Percentiles rank a stretch among this genome's conserved stretches.
phyloP scores from a whole-genome alignment of 108 stramenopile species.

The Epithemia pelagica region DNA sequence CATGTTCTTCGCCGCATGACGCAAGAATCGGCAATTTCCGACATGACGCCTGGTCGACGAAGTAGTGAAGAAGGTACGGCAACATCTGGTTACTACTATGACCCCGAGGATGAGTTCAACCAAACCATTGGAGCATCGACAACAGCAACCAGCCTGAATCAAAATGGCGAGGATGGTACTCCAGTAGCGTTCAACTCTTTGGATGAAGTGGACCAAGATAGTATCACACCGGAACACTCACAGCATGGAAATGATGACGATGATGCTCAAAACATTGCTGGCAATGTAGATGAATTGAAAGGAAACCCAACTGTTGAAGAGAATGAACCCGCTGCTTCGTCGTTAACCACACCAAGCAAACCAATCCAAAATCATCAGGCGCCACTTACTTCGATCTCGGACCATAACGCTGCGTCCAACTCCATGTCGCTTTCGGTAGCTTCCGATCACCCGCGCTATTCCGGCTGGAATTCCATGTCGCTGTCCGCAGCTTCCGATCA shows the following conservation, averaged over 20 bases:
- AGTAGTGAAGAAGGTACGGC: not conserved
- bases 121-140: not conserved
- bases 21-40: not conserved
- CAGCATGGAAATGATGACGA: conserved; percentile 11
- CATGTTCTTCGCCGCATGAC: not conserved
- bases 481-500: not conserved
- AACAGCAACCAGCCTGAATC: not conserved
- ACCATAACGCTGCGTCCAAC: not conserved
- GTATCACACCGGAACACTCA: conserved; percentile 20
- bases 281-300: not conserved
- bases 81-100: not conserved
- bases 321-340: not conserved
- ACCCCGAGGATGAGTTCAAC: not conserved
- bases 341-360: no score
- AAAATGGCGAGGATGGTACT: not conserved
- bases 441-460: not conserved
- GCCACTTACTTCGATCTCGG: not conserved
- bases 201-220: not conserved
- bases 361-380: not conserved
- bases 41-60: not conserved
- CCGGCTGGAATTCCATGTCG: no score
- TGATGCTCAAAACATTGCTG: not conserved
- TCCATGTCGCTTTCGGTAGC: not conserved
- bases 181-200: conserved; percentile 35
- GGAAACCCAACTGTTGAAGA: not conserved